Conservation (phyloP, 2,329 filamentous ascomycete genomes). For the Coniochaeta sp. region DNA sequence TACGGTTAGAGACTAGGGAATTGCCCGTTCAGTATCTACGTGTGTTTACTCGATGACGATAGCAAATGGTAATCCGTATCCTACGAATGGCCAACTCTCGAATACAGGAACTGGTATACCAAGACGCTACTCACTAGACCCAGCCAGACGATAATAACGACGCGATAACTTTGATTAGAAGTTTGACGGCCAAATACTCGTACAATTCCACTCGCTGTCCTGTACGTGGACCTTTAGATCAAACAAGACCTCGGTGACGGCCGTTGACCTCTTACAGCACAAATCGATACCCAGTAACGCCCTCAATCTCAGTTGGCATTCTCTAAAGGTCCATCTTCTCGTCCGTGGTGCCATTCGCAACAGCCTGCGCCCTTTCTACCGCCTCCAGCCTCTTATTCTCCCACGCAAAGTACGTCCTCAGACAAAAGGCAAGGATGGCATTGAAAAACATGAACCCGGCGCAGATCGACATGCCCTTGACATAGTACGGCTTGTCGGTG, state of each 20-base stretch:
- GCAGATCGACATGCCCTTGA: constrained; percentile 30
- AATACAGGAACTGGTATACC: background rate
- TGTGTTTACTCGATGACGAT: too few species aligned
- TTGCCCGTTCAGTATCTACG: too few species aligned
- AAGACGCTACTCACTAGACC: background rate
- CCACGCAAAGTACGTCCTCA: constrained; percentile 24
- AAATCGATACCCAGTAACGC: constrained; percentile 1
- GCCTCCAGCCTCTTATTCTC: constrained; percentile 25
- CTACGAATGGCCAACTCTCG: background rate
- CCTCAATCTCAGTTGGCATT: constrained; percentile 4
- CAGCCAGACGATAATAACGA: background rate
- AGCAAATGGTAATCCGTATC: background rate
- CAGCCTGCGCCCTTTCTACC: constrained; percentile 15
- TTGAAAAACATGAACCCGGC: constrained; percentile 35
- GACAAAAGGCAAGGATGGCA: constrained; percentile 23
- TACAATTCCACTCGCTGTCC: background rate
- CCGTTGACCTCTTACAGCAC: background rate
- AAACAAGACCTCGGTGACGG: background rate
- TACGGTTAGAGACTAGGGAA: background rate
- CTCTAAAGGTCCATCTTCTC: constrained; percentile 5
- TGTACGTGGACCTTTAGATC: background rate
- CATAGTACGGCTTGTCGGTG: constrained; percentile 26
- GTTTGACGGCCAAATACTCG: background rate
- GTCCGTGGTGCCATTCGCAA: constrained; percentile 2
- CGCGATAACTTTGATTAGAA: background rate